Percentiles rank a stretch among this genome's conserved stretches.
Conservation (phyloP, 768 basidiomycete species). For the Obba rivulosa region DNA sequence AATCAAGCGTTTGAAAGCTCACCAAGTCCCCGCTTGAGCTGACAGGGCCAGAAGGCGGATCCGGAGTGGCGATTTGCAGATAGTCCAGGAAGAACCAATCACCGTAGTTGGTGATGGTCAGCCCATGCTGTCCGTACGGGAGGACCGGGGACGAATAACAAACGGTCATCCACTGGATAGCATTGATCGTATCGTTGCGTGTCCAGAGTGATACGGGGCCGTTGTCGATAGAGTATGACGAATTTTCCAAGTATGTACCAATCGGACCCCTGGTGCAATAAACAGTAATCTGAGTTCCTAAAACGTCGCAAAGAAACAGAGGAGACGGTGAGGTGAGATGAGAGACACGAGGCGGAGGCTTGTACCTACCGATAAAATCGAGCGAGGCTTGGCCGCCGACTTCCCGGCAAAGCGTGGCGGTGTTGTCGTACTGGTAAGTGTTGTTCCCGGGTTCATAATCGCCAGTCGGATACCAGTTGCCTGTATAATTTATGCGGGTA, state of each 20-base stretch:
- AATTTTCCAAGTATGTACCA: conserved; percentile 8
- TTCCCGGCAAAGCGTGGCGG: no score
- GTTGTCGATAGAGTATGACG: conserved; percentile 11
- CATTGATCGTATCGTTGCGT: neutral
- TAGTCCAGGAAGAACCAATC: conserved; percentile 8
- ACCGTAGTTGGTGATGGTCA: conserved; percentile 8
- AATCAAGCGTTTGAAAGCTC: no score
- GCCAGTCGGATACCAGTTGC: no score
- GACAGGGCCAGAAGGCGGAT: neutral
- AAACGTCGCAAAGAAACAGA: no score
- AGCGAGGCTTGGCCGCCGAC: no score
- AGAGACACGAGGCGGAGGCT: neutral
- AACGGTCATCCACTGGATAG: conserved; percentile 3
- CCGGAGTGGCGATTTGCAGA: neutral
- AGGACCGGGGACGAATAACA: conserved; percentile 6
- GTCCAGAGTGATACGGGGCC: conserved; percentile 5
- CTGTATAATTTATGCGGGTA: no score
- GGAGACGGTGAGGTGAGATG: no score
- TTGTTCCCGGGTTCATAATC: no score
- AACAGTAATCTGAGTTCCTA: conserved; percentile 8
- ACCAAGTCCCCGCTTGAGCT: no score
- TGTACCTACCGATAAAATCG: no score
- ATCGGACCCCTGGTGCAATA: conserved; percentile 5
- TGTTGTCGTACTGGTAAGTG: no score
- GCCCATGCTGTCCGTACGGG: conserved; percentile 3